Base-by-base conservation (phyloP, 306 rosid genomes). In the Cicer judaicum region DNA sequence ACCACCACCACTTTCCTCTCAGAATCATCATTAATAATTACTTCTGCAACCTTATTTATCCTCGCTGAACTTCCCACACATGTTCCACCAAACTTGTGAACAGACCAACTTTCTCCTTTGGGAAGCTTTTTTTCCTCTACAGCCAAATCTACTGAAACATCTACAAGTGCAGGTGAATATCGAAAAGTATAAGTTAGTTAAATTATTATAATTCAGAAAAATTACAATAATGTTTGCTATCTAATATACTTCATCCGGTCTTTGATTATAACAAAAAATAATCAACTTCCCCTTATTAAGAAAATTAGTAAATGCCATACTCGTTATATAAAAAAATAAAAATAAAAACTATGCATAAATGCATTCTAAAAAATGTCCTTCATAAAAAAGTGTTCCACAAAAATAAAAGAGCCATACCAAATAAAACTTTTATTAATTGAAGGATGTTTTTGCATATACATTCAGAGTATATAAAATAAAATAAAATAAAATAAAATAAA, bases 11-110 rank as follows among this genome's bases (percentile, higher is more conserved):
- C 59, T 84, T 87, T 94, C 88, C 87, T 90, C 82, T 90, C 96
- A 0, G 99, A 90, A 75, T 82, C 89, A 74, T 92, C 99, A 24
- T 40, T 85, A 7, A 92, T 36, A 80, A 94, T 76, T 62, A 94
- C 84, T 47, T 94, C 83, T 0, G 90, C 97, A 74, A 94, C 97
- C 80, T 86, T 92, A 62, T 85, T 86, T 48, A 94, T 92, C 78
- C 99, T 92, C 24, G 81, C 89, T 1, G 99, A 77, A 77, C 61
- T 92, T 76, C 96, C 99, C 75, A 94, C 88, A 72, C 99, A 94
- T 5, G 99, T 94, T 68, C 99, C 99, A 47, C 99, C 99, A 84
- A 94, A 94, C 53, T 94, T 94, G 83, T 94, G 99, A 38, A 94
- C 90, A 7, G 99, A 90, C 99, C 99, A 94, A 38, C 70, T 77